Percentiles rank a stretch among this genome's conserved stretches.
These are phyloP conservation scores for Ophiostoma sp. DNA, from an alignment of 2,329 filamentous ascomycete genomes.

Conservation along the genomic window DNA sequence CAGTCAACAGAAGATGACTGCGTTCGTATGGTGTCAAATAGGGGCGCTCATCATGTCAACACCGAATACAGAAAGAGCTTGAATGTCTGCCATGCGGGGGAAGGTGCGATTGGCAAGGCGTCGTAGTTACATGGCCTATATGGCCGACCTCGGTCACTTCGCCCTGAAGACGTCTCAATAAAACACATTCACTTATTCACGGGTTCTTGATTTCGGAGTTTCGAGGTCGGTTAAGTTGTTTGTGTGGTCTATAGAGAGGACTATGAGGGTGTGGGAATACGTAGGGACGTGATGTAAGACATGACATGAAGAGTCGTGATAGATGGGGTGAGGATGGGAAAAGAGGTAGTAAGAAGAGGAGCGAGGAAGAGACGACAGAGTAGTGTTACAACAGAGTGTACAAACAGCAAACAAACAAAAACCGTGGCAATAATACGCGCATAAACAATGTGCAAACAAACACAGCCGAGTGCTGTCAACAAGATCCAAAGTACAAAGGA, in stretches of 20 bases:
- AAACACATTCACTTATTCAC: too few relatives aligned
- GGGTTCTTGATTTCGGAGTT: too few relatives aligned
- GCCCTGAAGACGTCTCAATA: too few relatives aligned
- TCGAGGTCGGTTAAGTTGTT: background rate
- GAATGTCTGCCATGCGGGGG: background rate
- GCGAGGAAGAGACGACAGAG: background rate
- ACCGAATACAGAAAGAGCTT: background rate
- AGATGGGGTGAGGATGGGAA: background rate
- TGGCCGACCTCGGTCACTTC: too few relatives aligned
- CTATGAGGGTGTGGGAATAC: background rate
- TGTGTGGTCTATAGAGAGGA: constrained; percentile 6
- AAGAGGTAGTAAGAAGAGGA: background rate
- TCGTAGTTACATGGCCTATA: too few relatives aligned
- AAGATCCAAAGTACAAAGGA: background rate
- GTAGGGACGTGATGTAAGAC: background rate
- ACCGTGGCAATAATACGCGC: background rate
- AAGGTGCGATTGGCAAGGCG: background rate
- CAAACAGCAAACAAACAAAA: background rate
- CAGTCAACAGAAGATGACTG: background rate
- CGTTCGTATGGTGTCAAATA: background rate
- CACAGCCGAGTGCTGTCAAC: background rate
- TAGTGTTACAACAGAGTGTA: constrained; percentile 10
- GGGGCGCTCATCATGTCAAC: background rate
- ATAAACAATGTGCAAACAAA: background rate
- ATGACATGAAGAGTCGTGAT: background rate